A percentile compares a stretch with the other conserved stretches of the same genome.
Conservation (phyloP, 345 rosid species). For the Euclidium syriacum region DNA sequence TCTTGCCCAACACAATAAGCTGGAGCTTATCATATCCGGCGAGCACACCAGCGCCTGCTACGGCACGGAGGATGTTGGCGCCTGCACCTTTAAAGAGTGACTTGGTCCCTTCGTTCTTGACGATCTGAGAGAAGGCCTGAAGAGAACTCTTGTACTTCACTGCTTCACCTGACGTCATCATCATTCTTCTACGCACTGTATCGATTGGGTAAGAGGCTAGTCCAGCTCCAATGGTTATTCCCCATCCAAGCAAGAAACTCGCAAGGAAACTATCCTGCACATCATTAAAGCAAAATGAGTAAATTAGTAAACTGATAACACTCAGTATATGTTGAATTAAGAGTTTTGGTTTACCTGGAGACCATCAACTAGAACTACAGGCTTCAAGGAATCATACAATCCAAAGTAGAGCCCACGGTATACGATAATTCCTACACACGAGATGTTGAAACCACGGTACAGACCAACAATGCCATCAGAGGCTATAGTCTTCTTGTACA, state of each 20-base stretch:
- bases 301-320: background rate
- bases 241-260: constrained; percentile 86
- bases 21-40: constrained; percentile 90
- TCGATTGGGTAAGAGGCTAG: constrained; percentile 86
- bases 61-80: constrained; percentile 84
- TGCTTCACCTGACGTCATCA: constrained; percentile 96
- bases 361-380: constrained; percentile 55
- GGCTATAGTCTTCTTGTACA: constrained; percentile 68
- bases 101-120: constrained; percentile 75
- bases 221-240: constrained; percentile 85
- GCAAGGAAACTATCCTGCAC: constrained; percentile 83
- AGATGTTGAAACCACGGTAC: constrained; percentile 86
- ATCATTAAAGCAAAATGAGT: background rate
- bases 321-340: background rate
- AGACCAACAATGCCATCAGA: constrained; percentile 79
- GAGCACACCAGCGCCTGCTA: constrained; percentile 93
- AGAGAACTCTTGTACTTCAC: constrained; percentile 80
- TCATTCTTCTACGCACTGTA: constrained; percentile 94
- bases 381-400: constrained; percentile 83
- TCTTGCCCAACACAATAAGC: constrained; percentile 75
- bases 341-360: constrained; percentile 29
- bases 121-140: constrained; percentile 65
- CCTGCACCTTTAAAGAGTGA: constrained; percentile 94
- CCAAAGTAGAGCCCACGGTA: constrained; percentile 92
- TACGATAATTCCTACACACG: constrained; percentile 75